Percentiles rank a stretch among this genome's conserved stretches.
Evolutionary conservation across 768 basidiomycete species (phyloP).

Genomic region (Mycena indigotica): DNA sequence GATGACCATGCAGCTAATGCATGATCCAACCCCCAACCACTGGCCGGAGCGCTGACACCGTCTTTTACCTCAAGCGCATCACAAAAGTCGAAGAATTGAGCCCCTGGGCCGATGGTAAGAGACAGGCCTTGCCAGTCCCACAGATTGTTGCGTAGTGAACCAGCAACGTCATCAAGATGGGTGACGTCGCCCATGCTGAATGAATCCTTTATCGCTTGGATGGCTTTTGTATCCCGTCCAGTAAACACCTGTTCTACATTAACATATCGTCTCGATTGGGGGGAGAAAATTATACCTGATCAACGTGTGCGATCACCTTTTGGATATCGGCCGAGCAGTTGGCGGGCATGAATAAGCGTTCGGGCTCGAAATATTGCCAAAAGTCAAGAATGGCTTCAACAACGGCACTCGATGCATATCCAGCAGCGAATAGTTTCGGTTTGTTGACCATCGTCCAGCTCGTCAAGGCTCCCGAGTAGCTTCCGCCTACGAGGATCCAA

Average conservation of each 20-base stretch:
- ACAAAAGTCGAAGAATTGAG: slow-evolving; percentile 61
- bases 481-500: slow-evolving; percentile 55
- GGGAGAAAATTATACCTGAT: slow-evolving; percentile 38
- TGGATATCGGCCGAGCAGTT: slow-evolving; percentile 78
- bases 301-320: slow-evolving; percentile 62
- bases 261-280: background rate
- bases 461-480: slow-evolving; percentile 53
- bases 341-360: slow-evolving; percentile 63
- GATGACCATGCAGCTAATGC: slow-evolving; percentile 63
- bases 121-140: slow-evolving; percentile 72
- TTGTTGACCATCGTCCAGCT: slow-evolving; percentile 73
- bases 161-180: slow-evolving; percentile 69
- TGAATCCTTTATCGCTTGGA: slow-evolving; percentile 53
- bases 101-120: slow-evolving; percentile 47
- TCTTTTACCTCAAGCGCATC: slow-evolving; percentile 69
- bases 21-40: slow-evolving; percentile 64
- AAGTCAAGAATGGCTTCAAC: slow-evolving; percentile 67
- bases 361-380: slow-evolving; percentile 75
- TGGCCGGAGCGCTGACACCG: slow-evolving; percentile 48
- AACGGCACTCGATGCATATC: slow-evolving; percentile 68
- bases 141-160: slow-evolving; percentile 57
- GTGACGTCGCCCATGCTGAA: slow-evolving; percentile 61
- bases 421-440: slow-evolving; percentile 63
- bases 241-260: slow-evolving; percentile 38
- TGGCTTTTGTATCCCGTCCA: slow-evolving; percentile 45